Base-by-base conservation (phyloP, 768 basidiomycete species). In the Mycena metata region DNA sequence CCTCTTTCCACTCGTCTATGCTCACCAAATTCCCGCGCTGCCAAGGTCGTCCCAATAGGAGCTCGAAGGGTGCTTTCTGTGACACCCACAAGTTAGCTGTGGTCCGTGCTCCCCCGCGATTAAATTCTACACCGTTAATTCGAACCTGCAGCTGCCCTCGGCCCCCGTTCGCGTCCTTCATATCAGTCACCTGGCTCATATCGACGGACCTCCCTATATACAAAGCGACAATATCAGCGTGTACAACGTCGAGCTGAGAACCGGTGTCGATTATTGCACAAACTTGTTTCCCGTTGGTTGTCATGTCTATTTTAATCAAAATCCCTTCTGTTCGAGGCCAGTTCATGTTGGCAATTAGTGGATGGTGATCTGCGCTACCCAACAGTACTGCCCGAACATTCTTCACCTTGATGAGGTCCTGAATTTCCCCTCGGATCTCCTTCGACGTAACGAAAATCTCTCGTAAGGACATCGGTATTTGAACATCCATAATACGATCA, bases 121-220 rank as follows among this genome's bases (percentile, higher is more conserved):
- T 35, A 4, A 80, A 51, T 9, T 66, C 66, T 5, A 77, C 74
- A 24, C 69, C 65, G 3, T 61, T 17, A 8, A 76, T 69, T 35
- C 74, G 56, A 17, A 77, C 78, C 49, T 56, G 54, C 10, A 76
- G 58, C 3, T 64, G 35, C 0, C 73, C 72, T 54, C 70, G 62
- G 2, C 74, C 75, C 3, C 78, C 77, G 67, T 78, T 81, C 0
- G 76, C 78, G 57, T 81, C 79, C 39, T 60, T 64, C 71, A 79
- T 74, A 0, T n/a, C 51, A 0, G 58, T 49, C 8, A 60, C 30
- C 10, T 19, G 45, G 16, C 19, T 47, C 15, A 71, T 60, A 16
- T 77, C 73, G 2, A 77, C 64, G 1, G 73, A 65, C 5, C 65
- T 24, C 1, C 60, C 50, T 64, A 56, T 24, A 35, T 56, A 2